Evolutionary conservation across 2,329 filamentous ascomycete genomes (phyloP).

Genomic region (Drechmeria coniospora): DNA sequence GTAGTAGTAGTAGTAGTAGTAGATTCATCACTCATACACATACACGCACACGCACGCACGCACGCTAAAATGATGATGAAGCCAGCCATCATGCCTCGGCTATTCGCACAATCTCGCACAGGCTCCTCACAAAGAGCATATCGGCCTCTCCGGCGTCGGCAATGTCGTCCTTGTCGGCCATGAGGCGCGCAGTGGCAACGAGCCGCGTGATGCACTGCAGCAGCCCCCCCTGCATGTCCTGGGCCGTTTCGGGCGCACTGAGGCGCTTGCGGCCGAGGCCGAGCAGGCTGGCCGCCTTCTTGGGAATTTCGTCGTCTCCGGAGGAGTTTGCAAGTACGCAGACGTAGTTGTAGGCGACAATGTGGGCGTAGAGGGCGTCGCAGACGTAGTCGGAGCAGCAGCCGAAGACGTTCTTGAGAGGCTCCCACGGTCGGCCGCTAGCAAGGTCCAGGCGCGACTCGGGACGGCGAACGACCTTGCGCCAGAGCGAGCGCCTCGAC

Average conservation of each 20-base stretch:
- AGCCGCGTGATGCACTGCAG: constrained; percentile 34
- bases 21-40: too few species aligned
- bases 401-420: constrained; percentile 37
- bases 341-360: constrained; percentile 42
- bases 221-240: constrained; percentile 31
- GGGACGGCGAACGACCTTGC: constrained; percentile 20
- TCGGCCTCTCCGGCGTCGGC: constrained; percentile 19
- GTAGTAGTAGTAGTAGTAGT: too few species aligned
- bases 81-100: constrained; percentile 11
- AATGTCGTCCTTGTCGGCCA: constrained; percentile 13
- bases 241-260: too few species aligned
- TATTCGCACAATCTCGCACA: constrained; percentile 27
- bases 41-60: too few species aligned
- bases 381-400: constrained; percentile 37
- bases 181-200: constrained; percentile 29
- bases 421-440: constrained; percentile 27
- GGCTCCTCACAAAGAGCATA: constrained; percentile 21
- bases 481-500: constrained; percentile 18
- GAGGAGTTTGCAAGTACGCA: constrained; percentile 11
- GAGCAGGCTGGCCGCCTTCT: constrained; percentile 36
- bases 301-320: constrained; percentile 24
- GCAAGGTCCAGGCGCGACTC: too few species aligned
- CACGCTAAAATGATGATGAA: not conserved
- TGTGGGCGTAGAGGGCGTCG: constrained; percentile 42
- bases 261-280: constrained; percentile 22